Evolutionary conservation across 106 monocot genomes (phyloP), one percentile per base, ranked within the genome.

Genomic region (Amphibolis antarctica): DNA sequence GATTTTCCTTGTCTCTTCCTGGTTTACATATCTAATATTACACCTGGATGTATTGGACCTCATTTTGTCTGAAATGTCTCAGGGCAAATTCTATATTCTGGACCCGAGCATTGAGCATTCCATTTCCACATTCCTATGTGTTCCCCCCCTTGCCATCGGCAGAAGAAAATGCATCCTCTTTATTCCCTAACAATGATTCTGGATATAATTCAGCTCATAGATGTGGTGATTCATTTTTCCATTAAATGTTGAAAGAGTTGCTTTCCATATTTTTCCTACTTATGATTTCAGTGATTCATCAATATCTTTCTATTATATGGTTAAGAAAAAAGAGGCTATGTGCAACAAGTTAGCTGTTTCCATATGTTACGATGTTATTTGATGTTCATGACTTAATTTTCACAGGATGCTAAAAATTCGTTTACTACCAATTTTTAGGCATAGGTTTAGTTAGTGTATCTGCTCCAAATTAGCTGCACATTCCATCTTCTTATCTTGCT

Each of bases 61-160:
- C 56, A 56, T 43, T 31, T 56, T 14, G 44, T 15, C 26, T 62
- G 9, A 49, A 62, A 55, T n/a, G 48, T 75, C 31, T 44, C 79
- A 94, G 93, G 94, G 94, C 94, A 58, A 89, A 89, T 63, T 96
- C 89, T 20, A 69, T 96, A 60, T 96, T 96, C 36, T 96, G 94
- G 94, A 82, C 84, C 53, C 71, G 94, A 74, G 89, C 94, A 63
- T 74, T 96, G 74, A 96, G 80, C 69, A 89, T 96, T 57, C 94
- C 94, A 62, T 82, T 96, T 77, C 89, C 89, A 64, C 84, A 45
- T 69, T 80, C 82, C 69, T 96, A 84, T 75, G 84, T 96, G 29
- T 96, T 89, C 79, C 86, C 86, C 79, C 86, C 86, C 66, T 71
- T 68, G 20, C 73, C 80, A 62, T 26, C 45, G 55, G 66, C 53